Base-by-base conservation (phyloP, 768 basidiomycete species). In the Suillus brevipes region DNA sequence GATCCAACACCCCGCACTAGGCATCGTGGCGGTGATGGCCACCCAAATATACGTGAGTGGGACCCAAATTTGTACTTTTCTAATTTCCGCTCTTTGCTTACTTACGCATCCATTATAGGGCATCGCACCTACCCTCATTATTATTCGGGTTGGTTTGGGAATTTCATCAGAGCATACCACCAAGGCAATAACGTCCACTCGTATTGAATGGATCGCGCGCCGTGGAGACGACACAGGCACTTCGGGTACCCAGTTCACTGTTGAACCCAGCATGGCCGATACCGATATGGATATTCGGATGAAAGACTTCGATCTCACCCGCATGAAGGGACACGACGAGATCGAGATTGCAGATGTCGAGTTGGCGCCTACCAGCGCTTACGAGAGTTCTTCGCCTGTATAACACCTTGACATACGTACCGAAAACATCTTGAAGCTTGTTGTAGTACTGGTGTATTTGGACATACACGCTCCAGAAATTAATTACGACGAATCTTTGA, bases 11-110 rank as follows among this genome's bases (percentile, higher is more conserved):
- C 71, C 76, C 8, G 79, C 82, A n/a, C 71, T 77, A 61, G 77
- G 67, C 7, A 72, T 83, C 52, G 64, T 78, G 18, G 78, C 67
- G n/a, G 75, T 75, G 31, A 72, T 80, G 40, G 75, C 80, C 28
- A 73, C 75, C 25, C 81, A 83, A 70, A 71, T 78, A 36, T 82
- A 83, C 56, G 81, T 81, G 55, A 69, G 79, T 61, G 49, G 18
- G 6, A 37, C 14, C 53, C 38, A 23, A 4, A 20, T 42, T 1
- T n/a, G 18, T n/a, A 1, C 7, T 20, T 47, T 43, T 8, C 9
- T n/a, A n/a, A 8, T 31, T 31, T 6, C 43, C 31, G 37, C 31
- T 28, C 9, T 18, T 18, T 42, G 18, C 25, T 40, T 52, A 53
- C 9, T 42, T 42, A 58, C 14, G 7, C 49, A 25, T 36, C 49